A percentile compares a stretch with the other conserved stretches of the same genome.
Conservation (phyloP, 176 grass and related monocot species). For the Avena sativa region DNA sequence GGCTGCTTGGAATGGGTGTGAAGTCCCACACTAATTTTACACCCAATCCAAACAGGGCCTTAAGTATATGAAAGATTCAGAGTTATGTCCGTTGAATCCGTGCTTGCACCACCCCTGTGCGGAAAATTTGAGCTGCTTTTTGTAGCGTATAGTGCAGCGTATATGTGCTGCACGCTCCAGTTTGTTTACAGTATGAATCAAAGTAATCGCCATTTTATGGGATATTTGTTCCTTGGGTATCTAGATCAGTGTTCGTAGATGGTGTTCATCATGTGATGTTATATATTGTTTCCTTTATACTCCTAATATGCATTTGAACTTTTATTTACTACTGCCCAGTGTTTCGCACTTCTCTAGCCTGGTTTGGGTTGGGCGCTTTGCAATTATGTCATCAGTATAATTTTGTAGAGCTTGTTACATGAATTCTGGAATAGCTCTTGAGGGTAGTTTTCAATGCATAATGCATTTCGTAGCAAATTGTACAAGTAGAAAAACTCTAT, state of each 20-base stretch:
- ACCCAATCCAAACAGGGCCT: neutral
- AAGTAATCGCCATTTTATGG: constrained; percentile 3
- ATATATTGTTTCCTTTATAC: constrained; percentile 1
- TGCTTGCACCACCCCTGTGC: neutral
- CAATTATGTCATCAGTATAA: neutral
- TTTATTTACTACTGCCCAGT: neutral
- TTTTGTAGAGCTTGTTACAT: neutral
- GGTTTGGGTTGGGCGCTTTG: neutral
- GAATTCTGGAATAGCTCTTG: neutral
- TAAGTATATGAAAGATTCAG: constrained; percentile 7
- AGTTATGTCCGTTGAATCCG: neutral
- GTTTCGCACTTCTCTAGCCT: neutral
- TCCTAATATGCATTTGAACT: neutral
- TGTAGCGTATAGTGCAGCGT: neutral
- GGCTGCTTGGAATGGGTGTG: neutral
- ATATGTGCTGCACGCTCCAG: neutral
- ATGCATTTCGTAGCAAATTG: neutral
- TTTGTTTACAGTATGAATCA: neutral
- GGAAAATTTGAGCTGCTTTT: neutral
- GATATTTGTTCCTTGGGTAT: neutral
- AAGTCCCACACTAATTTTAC: too few relatives aligned
- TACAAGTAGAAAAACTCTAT: neutral
- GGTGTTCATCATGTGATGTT: constrained; percentile 6
- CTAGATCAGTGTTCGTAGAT: constrained; percentile 21
- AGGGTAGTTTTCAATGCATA: neutral